These are phyloP conservation scores for Myxozyma melibiosi DNA, from an alignment of 805 yeast species.

Conservation along the genomic window DNA sequence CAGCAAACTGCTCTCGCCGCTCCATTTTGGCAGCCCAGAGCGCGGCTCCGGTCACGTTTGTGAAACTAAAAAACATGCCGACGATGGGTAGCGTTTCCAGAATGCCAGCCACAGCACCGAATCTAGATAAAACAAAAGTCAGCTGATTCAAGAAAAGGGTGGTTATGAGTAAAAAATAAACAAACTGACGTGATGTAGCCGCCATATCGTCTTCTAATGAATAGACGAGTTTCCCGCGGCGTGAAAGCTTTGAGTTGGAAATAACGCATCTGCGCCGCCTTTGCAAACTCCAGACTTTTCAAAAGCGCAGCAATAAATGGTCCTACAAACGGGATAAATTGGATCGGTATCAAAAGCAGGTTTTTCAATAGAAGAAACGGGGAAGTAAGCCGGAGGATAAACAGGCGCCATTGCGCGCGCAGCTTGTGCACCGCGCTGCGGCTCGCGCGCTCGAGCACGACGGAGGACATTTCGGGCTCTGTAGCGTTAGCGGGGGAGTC, in stretches of 20 bases:
- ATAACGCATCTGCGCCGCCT: constrained; percentile 52
- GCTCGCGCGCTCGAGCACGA: background rate
- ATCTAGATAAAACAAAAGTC: constrained; percentile 8
- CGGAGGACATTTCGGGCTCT: background rate
- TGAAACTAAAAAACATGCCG: constrained; percentile 29
- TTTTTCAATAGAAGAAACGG: constrained; percentile 45
- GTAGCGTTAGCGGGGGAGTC: constrained; percentile 38
- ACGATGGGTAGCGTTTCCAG: constrained; percentile 28
- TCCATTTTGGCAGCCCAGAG: constrained; percentile 33
- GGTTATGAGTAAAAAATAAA: background rate
- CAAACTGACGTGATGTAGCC: constrained; percentile 27
- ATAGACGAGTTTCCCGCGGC: constrained; percentile 42
- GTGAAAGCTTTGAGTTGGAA: constrained; percentile 52
- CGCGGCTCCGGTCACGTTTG: constrained; percentile 35
- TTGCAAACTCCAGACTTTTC: constrained; percentile 53
- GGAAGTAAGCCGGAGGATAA: constrained; percentile 38
- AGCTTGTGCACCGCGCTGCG: constrained; percentile 5
- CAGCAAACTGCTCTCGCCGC: constrained; percentile 1
- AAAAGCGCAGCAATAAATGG: constrained; percentile 50
- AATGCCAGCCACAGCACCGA: constrained; percentile 26
- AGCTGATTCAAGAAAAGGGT: background rate
- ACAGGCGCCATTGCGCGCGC: constrained; percentile 12
- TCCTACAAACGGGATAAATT: constrained; percentile 56
- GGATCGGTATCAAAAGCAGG: constrained; percentile 41
- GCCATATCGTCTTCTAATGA: constrained; percentile 20